These are phyloP conservation scores for Populus pruinosa DNA, from an alignment of 345 rosid species.

Conservation along the genomic window DNA sequence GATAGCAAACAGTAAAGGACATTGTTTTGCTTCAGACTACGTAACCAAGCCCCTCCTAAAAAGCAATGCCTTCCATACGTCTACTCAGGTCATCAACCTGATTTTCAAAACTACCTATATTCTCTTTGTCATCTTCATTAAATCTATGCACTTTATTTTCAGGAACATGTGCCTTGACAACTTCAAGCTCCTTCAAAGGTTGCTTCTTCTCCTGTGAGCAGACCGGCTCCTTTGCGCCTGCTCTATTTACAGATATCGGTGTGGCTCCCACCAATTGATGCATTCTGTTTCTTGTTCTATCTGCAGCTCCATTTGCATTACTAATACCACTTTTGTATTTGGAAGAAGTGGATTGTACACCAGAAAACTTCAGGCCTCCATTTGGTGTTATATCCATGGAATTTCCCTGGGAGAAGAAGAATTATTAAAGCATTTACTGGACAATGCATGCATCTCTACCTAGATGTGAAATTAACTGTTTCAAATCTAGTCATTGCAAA, in stretches of 20 bases:
- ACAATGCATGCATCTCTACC: background rate
- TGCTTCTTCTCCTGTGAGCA: conserved; percentile 20
- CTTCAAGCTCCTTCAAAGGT: conserved; percentile 6
- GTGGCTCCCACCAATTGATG: conserved; percentile 14
- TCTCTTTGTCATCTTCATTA: conserved; percentile 28
- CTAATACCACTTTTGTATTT: background rate
- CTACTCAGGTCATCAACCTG: conserved; percentile 25
- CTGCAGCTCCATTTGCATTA: conserved; percentile 9
- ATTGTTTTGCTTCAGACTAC: background rate
- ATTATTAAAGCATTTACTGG: background rate
- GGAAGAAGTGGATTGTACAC: conserved; percentile 5
- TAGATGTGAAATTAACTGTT: background rate
- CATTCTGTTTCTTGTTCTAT: conserved; percentile 12
- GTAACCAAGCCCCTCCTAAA: conserved; percentile 4
- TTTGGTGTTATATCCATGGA: conserved; percentile 9
- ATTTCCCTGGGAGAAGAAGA: conserved; percentile 18
- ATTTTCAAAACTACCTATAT: conserved; percentile 15
- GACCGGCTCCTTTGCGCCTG: background rate
- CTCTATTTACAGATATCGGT: background rate
- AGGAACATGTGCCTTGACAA: background rate
- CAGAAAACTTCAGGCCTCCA: conserved; percentile 22
- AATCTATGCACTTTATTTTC: background rate
- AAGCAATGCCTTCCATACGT: conserved; percentile 21
- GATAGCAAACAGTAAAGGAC: background rate
- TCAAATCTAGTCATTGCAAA: background rate